Evolutionary conservation across 495 filamentous ascomycete genomes (phyloP), one percentile per base, ranked within the genome.

Genomic region (Annulohypoxylon moriforme): DNA sequence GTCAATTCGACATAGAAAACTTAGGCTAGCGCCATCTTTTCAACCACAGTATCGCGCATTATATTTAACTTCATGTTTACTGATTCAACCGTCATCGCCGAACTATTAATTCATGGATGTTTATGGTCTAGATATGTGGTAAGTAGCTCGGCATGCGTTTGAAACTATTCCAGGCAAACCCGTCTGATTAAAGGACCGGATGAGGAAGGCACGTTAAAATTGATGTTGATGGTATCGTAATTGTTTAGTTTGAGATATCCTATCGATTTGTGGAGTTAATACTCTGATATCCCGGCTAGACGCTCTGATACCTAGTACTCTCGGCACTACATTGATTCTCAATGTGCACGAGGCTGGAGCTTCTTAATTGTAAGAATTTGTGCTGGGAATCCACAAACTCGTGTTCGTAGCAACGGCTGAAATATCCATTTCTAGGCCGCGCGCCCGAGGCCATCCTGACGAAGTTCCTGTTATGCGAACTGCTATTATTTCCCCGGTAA

Each of bases 21-120:
- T 22, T 7, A 46, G 13, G 31, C 56, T 16, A 42, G 44, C 55
- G 22, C 55, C 64, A 67, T 42, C 13, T 67, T 24, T 25, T 16
- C 16, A 40, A 14, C 40, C 44, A 60, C 42, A 29, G 14, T 7
- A 42, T 14, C 38, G 16, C n/a, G 38, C 38, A 42, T n/a, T 18
- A 4, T 16, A n/a, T 18, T 20, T 2, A 5, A 13, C 13, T 40
- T 4, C n/a, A 14, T 4, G 36, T 1, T 4, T 13, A 3, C 36
- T 13, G 9, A 11, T 8, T 40, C 36, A n/a, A 14, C 1, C 20
- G 5, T 4, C 16, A 18, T 8, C 40, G 16, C n/a, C 40, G n/a
- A 20, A 18, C 13, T 40, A 40, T 40, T 4, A 14, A n/a, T n/a
- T n/a, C n/a, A n/a, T n/a, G n/a, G n/a, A n/a, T n/a, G n/a, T n/a